Base-by-base conservation (phyloP, 805 yeast genomes). In the Metschnikowia cubensis region DNA sequence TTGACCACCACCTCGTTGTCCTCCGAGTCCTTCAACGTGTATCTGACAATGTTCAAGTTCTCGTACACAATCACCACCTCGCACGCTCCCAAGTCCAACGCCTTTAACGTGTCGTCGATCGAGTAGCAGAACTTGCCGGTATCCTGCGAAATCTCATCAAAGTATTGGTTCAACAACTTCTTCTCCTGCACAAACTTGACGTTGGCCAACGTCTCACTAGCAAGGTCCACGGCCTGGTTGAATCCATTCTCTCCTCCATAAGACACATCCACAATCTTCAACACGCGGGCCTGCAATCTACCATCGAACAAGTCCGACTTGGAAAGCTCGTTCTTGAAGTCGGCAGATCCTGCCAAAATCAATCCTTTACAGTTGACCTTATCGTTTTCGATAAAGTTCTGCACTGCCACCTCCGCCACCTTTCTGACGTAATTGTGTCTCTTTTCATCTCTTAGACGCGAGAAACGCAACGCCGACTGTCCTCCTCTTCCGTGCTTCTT, bases 401-500 rank as follows among this genome's bases (percentile, higher is more conserved):
- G 99, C 34, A 94, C 98, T 6, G 99, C 98, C 46, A 84, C 92
- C 76, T 94, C 99, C 45, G 98, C 96, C 43, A 94, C 99, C 67
- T 94, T 94, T 74, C 99, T 83, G 54, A 94, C 95, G 74, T 94
- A 94, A 71, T 94, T 94, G 73, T 94, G 99, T 78, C 99, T 89
- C 71, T 94, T 94, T 74, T 94, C 99, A 62, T 94, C 99, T 81
- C 99, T 87, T 71, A 94, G 80, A 80, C 99, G 91, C 22, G 97
- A 85, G 79, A 94, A 94, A 89, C 99, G 98, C 61, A 94, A 69
- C 41, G 99, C 99, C 55, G 99, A 94, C 77, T 94, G 99, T 86
- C 99, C 99, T 87, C 99, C 99, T 81, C 99, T 87, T 65, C 99
- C 99, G 79, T 94, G 99, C 89, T 94, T 94, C 79, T 94, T 94